A percentile compares a stretch with the other conserved stretches of the same genome.
phyloP scores from a whole-genome alignment of 176 grass and related monocot genomes.

The Bothriochloa decipiens region DNA sequence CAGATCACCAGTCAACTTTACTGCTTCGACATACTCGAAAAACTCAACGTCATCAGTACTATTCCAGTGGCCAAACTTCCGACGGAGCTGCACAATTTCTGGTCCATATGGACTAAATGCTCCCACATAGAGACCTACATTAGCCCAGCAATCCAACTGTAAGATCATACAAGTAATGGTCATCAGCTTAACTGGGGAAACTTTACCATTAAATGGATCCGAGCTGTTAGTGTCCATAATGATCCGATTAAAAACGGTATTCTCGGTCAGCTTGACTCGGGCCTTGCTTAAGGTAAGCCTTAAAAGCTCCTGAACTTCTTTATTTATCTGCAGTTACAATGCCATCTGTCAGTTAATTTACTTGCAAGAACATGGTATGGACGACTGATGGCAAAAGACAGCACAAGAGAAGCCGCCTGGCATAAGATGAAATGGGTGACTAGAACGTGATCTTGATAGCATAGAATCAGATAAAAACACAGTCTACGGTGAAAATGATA shows the following conservation, averaged over 20 bases:
- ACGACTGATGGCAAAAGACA: neutral
- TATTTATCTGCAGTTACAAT: slow-evolving; percentile 58
- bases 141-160: slow-evolving; percentile 31
- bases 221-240: slow-evolving; percentile 59
- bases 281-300: slow-evolving; percentile 76
- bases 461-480: neutral
- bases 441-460: too few relatives aligned
- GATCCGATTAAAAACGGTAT: slow-evolving; percentile 84
- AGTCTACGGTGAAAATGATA: slow-evolving; percentile 16
- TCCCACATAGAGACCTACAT: slow-evolving; percentile 89
- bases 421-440: too few relatives aligned
- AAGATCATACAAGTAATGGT: slow-evolving; percentile 14
- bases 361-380: neutral
- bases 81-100: slow-evolving; percentile 86
- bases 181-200: slow-evolving; percentile 39
- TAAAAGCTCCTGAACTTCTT: slow-evolving; percentile 87
- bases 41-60: slow-evolving; percentile 70
- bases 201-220: slow-evolving; percentile 89
- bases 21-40: slow-evolving; percentile 96
- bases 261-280: slow-evolving; percentile 70
- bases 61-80: slow-evolving; percentile 89
- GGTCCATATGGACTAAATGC: slow-evolving; percentile 95
- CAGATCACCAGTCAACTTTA: slow-evolving; percentile 97
- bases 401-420: too few relatives aligned
- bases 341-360: slow-evolving; percentile 40